These are phyloP conservation scores for Phaffomyces opuntiae DNA, from an alignment of 805 yeast species.

Conservation along the genomic window DNA sequence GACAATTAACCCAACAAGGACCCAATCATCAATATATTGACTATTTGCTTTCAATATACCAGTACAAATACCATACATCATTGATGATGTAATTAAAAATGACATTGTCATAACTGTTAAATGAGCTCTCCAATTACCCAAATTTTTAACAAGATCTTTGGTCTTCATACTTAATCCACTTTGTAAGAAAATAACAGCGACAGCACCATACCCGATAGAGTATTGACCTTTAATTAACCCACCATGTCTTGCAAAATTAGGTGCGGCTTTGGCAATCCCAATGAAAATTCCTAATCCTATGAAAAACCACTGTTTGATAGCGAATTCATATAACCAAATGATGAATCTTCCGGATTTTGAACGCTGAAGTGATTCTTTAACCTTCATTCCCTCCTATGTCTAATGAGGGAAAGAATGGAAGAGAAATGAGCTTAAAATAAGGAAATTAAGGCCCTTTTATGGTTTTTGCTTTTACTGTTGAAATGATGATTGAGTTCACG, in stretches of 20 bases:
- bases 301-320: constrained; percentile 64
- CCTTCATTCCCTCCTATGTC: background rate
- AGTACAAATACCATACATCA: constrained; percentile 64
- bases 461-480: no score
- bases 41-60: constrained; percentile 58
- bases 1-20: constrained; percentile 72
- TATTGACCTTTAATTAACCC: constrained; percentile 72
- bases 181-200: constrained; percentile 75
- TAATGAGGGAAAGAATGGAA: no score
- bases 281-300: constrained; percentile 63
- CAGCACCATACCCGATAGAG: constrained; percentile 78
- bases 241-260: constrained; percentile 77
- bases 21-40: constrained; percentile 61
- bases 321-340: constrained; percentile 12
- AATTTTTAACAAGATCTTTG: constrained; percentile 49
- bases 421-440: no score
- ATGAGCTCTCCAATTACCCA: constrained; percentile 80
- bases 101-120: constrained; percentile 57
- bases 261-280: constrained; percentile 70
- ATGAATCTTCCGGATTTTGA: constrained; percentile 2
- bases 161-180: constrained; percentile 78
- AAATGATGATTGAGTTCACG: background rate
- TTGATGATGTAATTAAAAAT: constrained; percentile 63
- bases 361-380: background rate
- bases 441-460: background rate